These are phyloP conservation scores for Pyrenochaeta sp. DNA, from an alignment of 2,329 filamentous ascomycete species.

Conservation along the genomic window DNA sequence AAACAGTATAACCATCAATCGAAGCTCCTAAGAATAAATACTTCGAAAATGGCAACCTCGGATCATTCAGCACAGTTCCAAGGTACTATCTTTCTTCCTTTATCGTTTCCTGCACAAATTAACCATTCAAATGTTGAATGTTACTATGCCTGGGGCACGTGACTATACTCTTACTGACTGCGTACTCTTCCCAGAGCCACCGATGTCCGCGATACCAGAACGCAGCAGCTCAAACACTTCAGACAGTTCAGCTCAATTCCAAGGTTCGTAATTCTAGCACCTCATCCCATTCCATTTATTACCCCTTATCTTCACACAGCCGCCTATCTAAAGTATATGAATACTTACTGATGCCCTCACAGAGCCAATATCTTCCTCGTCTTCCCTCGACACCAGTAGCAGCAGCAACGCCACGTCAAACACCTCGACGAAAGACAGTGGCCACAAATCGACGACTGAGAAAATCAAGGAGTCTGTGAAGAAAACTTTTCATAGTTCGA, in stretches of 20 bases:
- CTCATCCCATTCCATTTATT: neutral
- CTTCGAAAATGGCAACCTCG: neutral
- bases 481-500: slow-evolving; percentile 11
- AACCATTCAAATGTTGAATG: too few relatives aligned
- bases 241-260: slow-evolving; percentile 13
- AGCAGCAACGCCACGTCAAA: neutral
- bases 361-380: neutral
- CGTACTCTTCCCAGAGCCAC: neutral
- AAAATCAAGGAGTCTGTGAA: slow-evolving; percentile 17
- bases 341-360: neutral
- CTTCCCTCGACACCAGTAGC: neutral
- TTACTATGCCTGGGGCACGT: neutral
- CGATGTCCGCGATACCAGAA: neutral
- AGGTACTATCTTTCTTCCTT: neutral
- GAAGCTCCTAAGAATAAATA: neutral
- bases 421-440: neutral
- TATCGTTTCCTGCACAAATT: neutral
- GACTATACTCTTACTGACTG: neutral
- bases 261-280: slow-evolving; percentile 8
- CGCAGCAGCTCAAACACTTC: neutral
- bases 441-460: neutral
- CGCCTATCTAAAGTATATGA: neutral
- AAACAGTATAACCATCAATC: neutral
- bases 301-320: neutral
- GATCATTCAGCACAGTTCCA: neutral